phyloP scores from a whole-genome alignment of 495 filamentous ascomycete species.

The Aspergillus nanangensis region DNA sequence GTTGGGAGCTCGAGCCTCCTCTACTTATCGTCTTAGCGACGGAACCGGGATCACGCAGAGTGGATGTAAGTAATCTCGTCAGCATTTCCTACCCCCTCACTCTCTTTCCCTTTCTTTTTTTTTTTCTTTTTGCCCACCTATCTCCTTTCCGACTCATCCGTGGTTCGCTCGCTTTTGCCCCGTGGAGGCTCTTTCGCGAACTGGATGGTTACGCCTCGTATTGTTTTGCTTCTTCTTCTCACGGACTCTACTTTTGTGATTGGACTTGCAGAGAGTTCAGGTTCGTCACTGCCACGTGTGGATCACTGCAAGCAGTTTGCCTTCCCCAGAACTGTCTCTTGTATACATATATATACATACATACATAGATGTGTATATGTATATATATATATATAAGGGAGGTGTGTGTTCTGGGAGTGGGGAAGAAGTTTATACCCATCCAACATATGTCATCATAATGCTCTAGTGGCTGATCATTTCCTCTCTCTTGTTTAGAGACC shows the following conservation, averaged over 20 bases:
- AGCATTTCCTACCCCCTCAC: not conserved
- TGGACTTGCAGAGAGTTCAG: not conserved
- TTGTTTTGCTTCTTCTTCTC: not conserved
- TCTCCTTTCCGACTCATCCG: not conserved
- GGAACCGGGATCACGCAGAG: not conserved
- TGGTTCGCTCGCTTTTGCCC: not conserved
- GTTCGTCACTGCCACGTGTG: not conserved
- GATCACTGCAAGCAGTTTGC: not conserved
- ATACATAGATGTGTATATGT: not conserved
- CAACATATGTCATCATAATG: too few relatives aligned
- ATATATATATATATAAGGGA: too few relatives aligned
- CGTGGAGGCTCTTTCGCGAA: not conserved
- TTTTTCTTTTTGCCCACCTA: not conserved
- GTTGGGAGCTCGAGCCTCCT: slow-evolving; percentile 5
- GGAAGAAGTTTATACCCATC: too few relatives aligned
- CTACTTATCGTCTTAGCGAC: slow-evolving; percentile 5
- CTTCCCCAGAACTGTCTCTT: too few relatives aligned
- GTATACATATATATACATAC: not conserved
- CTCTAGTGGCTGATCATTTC: too few relatives aligned
- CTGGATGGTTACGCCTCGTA: not conserved
- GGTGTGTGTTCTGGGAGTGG: too few relatives aligned
- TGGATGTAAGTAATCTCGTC: slow-evolving; percentile 2
- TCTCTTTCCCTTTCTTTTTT: not conserved
- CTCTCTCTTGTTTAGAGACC: too few relatives aligned
- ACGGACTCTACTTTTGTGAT: not conserved